phyloP scores from a whole-genome alignment of 345 rosid species.

The Capsella bursapastoris region DNA sequence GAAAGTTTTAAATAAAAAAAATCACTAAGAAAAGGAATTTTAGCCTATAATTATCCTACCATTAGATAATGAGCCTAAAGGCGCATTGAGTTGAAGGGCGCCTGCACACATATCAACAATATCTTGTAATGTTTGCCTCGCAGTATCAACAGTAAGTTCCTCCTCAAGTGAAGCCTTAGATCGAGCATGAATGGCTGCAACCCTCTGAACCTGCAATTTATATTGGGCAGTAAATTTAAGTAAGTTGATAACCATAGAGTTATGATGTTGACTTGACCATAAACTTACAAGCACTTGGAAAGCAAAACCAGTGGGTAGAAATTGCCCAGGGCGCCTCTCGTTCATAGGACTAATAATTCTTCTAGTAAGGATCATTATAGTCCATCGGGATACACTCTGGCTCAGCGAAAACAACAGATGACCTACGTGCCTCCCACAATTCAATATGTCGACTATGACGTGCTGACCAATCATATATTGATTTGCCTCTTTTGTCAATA shows the following conservation, averaged over 20 bases:
- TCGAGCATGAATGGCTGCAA: slow-evolving; percentile 48
- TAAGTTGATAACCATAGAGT: neutral
- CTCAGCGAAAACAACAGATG: slow-evolving; percentile 40
- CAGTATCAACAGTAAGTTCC: slow-evolving; percentile 44
- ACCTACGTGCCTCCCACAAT: slow-evolving; percentile 46
- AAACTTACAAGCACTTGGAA: slow-evolving; percentile 48
- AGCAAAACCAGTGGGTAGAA: slow-evolving; percentile 50
- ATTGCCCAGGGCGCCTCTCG: slow-evolving; percentile 51
- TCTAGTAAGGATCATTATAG: slow-evolving; percentile 50
- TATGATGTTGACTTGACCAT: neutral
- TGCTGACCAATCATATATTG: slow-evolving; percentile 49
- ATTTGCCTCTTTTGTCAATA: slow-evolving; percentile 50
- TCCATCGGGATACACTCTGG: slow-evolving; percentile 47
- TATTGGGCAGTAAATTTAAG: neutral
- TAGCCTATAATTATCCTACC: slow-evolving; percentile 31
- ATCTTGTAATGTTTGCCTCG: slow-evolving; percentile 46
- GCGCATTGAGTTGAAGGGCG: slow-evolving; percentile 48
- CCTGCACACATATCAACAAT: slow-evolving; percentile 49
- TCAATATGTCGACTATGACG: slow-evolving; percentile 47
- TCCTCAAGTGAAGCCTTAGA: slow-evolving; percentile 48
- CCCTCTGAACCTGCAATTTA: slow-evolving; percentile 44
- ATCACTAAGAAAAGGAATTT: neutral
- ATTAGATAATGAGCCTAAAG: slow-evolving; percentile 47
- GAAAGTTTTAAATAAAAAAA: slow-evolving; percentile 13
- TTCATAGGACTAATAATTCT: slow-evolving; percentile 50